Base-by-base conservation (phyloP, 768 basidiomycete genomes). In the Cystobasidiopsis lactophilus region DNA sequence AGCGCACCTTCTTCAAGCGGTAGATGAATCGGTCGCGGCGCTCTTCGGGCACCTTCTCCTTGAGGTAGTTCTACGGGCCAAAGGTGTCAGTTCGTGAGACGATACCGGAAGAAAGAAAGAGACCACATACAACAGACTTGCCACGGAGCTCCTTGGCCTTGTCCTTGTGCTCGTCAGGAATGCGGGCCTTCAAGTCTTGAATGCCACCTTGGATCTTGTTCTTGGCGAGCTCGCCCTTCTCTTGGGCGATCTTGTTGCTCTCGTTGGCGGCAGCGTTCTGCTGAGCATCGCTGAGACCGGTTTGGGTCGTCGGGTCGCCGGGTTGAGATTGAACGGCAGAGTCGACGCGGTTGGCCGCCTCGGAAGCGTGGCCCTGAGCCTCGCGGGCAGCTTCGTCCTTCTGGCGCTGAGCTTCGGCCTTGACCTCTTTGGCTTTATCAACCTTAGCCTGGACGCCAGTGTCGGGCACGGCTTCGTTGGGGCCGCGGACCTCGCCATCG, bases 21-120 rank as follows among this genome's bases (percentile, higher is more conserved):
- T 80, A 91, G 62, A 96, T 82, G 67, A 86, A 93, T 62, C 85
- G 85, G 51, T 91, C 85, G 23, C 85, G 75, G 21, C 91, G 72
- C 66, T 88, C 88, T 59, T 80, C 72, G 0, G 89, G 88, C 73
- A 93, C 88, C 37, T 89, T 82, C 46, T 88, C 83, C 16, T 69
- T 67, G 50, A 93, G 59, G 66, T 83, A 81, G 30, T 77, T 71
- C 13, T 77, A 70, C 31, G 70, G 33, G 30, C 38, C 18, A 14
- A 33, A 48, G 23, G 27, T 27, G 18, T 40, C 13, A 26, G 27
- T 29, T 7, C 21, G 26, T 29, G 24, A 43, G n/a, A 51, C 10
- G 14, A 9, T 10, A 51, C n/a, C 27, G n/a, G n/a, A n/a, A 51
- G 11, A 13, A 4, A 14, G 19, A 10, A n/a, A 50, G 39, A 23